These are phyloP conservation scores for Santalum album DNA, from an alignment of 164 flowering plant species.

Conservation along the genomic window DNA sequence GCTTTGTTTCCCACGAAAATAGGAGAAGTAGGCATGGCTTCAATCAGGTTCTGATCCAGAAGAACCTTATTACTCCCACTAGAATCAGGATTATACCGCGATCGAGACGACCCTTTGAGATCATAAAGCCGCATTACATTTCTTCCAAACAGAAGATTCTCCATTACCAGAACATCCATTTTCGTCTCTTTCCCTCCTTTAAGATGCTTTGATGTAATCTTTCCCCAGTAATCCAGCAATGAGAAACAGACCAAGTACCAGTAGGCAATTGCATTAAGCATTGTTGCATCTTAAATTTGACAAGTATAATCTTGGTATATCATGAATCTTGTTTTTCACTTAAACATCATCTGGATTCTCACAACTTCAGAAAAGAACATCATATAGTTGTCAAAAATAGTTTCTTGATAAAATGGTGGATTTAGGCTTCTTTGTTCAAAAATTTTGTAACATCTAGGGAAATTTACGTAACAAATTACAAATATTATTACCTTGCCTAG, in stretches of 20 bases:
- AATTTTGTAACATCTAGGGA: too few species aligned
- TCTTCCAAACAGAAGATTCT: slow-evolving; percentile 81
- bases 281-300: too few species aligned
- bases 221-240: slow-evolving; percentile 6
- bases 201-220: slow-evolving; percentile 76
- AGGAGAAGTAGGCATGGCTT: slow-evolving; percentile 98
- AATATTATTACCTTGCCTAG: too few species aligned
- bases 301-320: too few species aligned
- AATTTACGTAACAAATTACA: too few species aligned
- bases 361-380: too few species aligned
- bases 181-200: slow-evolving; percentile 83
- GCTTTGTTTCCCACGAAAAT: slow-evolving; percentile 98
- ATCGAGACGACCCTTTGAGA: slow-evolving; percentile 88
- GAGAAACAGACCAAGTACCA: slow-evolving; percentile 6
- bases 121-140: slow-evolving; percentile 77
- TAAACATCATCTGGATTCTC: neutral
- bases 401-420: too few species aligned
- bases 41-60: slow-evolving; percentile 91
- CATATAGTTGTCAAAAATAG: too few species aligned
- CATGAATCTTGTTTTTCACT: neutral
- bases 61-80: slow-evolving; percentile 91
- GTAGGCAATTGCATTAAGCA: too few species aligned
- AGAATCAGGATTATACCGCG: slow-evolving; percentile 85
- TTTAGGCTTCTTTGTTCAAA: too few species aligned
- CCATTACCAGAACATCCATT: slow-evolving; percentile 94